These are phyloP conservation scores for Dissophora ornata DNA, from an alignment of 192 early-diverging fungal genomes.

Conservation along the genomic window DNA sequence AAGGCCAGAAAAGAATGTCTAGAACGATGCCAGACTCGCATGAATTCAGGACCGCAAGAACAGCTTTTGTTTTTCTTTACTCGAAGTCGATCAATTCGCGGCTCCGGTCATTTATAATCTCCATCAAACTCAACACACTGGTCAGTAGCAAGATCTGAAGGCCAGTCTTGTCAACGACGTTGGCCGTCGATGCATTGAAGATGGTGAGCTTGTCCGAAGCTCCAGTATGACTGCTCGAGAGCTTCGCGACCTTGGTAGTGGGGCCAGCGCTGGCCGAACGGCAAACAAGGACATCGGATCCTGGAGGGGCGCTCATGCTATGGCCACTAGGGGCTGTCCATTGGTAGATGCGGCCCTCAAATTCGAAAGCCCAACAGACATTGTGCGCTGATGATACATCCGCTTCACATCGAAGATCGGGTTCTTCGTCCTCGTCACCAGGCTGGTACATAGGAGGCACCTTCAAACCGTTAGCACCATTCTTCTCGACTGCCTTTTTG, in stretches of 20 bases:
- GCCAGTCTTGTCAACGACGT: constrained; percentile 49
- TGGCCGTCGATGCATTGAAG: constrained; percentile 28
- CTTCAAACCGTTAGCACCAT: not conserved
- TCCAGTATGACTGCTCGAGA: constrained; percentile 41
- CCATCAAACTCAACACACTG: constrained; percentile 48
- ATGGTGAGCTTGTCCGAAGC: constrained; percentile 40
- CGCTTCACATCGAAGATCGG: constrained; percentile 6
- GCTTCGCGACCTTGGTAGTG: constrained; percentile 29
- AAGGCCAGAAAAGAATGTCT: too few species aligned
- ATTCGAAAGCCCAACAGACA: constrained; percentile 50
- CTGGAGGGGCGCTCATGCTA: constrained; percentile 29
- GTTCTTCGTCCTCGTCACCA: constrained; percentile 37
- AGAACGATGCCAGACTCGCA: too few species aligned
- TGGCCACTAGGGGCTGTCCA: constrained; percentile 40
- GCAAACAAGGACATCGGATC: constrained; percentile 45
- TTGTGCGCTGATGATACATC: not conserved
- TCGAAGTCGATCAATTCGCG: constrained; percentile 52
- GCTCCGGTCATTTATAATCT: constrained; percentile 51
- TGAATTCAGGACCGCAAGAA: too few species aligned
- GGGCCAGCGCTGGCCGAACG: constrained; percentile 30
- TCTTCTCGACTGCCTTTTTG: constrained; percentile 52
- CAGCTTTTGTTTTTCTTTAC: constrained; percentile 20
- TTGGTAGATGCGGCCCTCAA: constrained; percentile 51
- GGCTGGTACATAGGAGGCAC: constrained; percentile 9
- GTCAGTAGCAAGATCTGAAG: constrained; percentile 46